Evolutionary conservation across 345 rosid genomes (phyloP), one percentile per base, ranked within the genome.

Genomic region (Geranium rotundifolium): DNA sequence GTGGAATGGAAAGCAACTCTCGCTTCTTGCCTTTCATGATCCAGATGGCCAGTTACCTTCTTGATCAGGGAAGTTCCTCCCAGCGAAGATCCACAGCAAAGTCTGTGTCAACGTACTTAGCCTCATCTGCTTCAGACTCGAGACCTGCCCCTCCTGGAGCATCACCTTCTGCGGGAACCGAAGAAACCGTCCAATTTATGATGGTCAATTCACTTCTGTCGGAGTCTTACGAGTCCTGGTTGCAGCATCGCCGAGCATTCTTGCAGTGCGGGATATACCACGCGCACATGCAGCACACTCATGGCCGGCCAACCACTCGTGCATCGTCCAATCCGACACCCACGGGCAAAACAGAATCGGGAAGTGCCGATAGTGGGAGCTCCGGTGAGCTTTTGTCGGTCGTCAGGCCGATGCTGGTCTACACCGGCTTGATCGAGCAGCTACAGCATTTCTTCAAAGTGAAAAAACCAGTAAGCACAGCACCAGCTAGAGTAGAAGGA

Each of bases 1-100:
- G 99, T 58, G 99, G 99, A 74, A 82, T 86, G 72, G 99, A 93
- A 76, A 90, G 99, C 90, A 93, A 93, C 80, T 93, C 99, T 7
- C 83, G 91, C 34, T 93, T 93, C 74, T 75, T 91, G 66, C 95
- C 96, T 15, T 91, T 91, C 65, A 88, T 88, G 96, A 72, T 92
- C 76, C 93, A 89, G 75, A 90, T 90, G 96, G 97, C 83, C 31
- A 75, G 81, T 69, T 89, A 93, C 81, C 99, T 93, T 79, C 90
- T 93, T 8, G 97, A 93, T 67, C 96, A 93, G 61, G 96, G 92
- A 72, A 84, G 90, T 67, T 78, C 85, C 61, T 75, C 90, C 54
- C 97, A 90, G 74, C 78, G 84, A 41, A 67, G 71, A 15, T 82
- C 72, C 77, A 85, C 88, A 90, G 87, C 95, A 56, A 90, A 90